Evolutionary conservation across 2,329 filamentous ascomycete species (phyloP), one percentile per base, ranked within the genome.

Genomic region (Fusarium tupiense): DNA sequence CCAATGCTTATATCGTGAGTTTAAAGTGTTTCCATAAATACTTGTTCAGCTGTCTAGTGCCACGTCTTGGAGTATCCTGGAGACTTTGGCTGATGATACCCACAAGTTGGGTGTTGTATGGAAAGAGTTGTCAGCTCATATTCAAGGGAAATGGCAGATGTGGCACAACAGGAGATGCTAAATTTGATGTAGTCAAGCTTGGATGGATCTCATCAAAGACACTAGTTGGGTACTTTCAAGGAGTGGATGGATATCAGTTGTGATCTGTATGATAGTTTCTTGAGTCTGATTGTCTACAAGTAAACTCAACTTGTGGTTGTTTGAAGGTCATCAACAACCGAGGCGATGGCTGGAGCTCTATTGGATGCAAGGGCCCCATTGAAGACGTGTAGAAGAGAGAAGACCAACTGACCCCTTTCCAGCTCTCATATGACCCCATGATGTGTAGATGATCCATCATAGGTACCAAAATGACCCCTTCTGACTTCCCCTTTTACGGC

Each of bases 11-110:
- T 49, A 62, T 68, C 40, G 24, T 49, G 50, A 49, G 64, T 41
- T 68, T 49, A 62, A 49, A 62, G 43, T 66, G 50, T 53, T 68
- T 64, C 50, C 50, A 68, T 44, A 52, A 61, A 49, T 52, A 62
- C 47, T 22, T 17, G 61, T 20, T 66, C 41, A 37, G 49, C 43
- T 49, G 37, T 29, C 33, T 52, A 68, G 63, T 47, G 65, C 65
- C 65, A 68, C 63, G 65, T 53, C 52, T 5, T 47, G n/a, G 33
- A 41, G 26, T 37, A 46, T 37, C 35, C 47, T 53, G 64, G 63
- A 41, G 14, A 38, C 24, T 19, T 53, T 35, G 49, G 35, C 24
- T 37, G 33, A 67, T 41, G 40, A 53, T 67, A 68, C 47, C 65
- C 65, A 68, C 63, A 67, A 61, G 52, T 46, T 53, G 49, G 41